phyloP scores from a whole-genome alignment of 2,329 filamentous ascomycete genomes.

The Penicillium decumbens region DNA sequence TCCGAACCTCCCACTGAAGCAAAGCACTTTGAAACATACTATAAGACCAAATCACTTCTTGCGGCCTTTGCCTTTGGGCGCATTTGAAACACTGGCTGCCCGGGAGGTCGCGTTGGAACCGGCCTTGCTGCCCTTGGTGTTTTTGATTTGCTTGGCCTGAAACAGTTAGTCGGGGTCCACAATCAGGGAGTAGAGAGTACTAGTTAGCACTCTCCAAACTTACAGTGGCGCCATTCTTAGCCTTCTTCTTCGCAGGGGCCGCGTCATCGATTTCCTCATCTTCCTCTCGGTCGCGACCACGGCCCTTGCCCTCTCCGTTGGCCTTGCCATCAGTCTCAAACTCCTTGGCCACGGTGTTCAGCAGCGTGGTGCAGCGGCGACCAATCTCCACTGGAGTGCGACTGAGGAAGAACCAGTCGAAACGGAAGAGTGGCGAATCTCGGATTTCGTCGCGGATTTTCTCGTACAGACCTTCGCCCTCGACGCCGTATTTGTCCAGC shows the following conservation, averaged over 20 bases:
- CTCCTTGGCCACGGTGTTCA: constrained; percentile 91
- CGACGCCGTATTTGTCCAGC: constrained; percentile 85
- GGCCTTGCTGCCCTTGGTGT: constrained; percentile 73
- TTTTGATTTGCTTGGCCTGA: constrained; percentile 91
- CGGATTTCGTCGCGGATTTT: constrained; percentile 96
- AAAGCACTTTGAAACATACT: not conserved
- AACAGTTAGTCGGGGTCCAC: constrained; percentile 11
- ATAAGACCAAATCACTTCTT: constrained; percentile 42
- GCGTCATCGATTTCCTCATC: constrained; percentile 79
- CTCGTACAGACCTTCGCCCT: constrained; percentile 85
- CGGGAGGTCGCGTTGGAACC: constrained; percentile 74
- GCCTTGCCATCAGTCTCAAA: constrained; percentile 75
- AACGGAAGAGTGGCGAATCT: constrained; percentile 89
- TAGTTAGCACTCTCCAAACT: constrained; percentile 27
- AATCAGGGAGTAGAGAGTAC: not conserved
- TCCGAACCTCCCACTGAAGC: not conserved
- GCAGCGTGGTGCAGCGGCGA: constrained; percentile 84
- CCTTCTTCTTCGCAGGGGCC: constrained; percentile 89
- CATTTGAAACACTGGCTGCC: constrained; percentile 79
- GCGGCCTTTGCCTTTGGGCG: constrained; percentile 47
- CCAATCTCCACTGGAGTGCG: constrained; percentile 89
- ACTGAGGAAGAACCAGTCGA: constrained; percentile 99
- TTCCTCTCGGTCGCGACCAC: constrained; percentile 58
- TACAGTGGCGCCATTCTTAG: constrained; percentile 84
- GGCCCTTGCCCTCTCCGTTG: constrained; percentile 67